Base-by-base conservation (phyloP, 495 filamentous ascomycete genomes). In the Penicillium atrosanguineum region DNA sequence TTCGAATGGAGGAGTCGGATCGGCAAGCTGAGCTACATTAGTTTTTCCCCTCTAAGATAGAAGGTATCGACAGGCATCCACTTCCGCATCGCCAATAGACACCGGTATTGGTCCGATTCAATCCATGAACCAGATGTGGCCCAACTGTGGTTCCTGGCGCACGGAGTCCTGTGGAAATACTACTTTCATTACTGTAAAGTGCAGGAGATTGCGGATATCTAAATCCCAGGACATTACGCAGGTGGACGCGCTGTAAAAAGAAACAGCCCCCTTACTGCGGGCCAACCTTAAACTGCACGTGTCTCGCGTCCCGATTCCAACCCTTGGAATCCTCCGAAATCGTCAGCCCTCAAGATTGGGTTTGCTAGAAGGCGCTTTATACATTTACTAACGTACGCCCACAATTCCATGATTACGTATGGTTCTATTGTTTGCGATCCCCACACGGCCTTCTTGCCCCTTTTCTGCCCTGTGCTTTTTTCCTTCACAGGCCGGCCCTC, bases 21-120 rank as follows among this genome's bases (percentile, higher is more conserved):
- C 31, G 31, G 11, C 31, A 12, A 34, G 31, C 31, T 34, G 9
- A 34, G 31, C 31, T 14, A 14, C 11, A 15, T 15, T 14, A 1
- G 31, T 1, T 34, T 31, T 31, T 31, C 11, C 28, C 7, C 28
- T 34, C 63, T 36, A 57, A 26, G 47, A n/a, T 18, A 64, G 64
- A 56, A 67, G 50, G 56, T 56, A 64, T 62, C 64, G 64, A 64
- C 64, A 64, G 61, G 58, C 53, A 67, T 56, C 54, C 56, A 57
- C 52, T 28, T 11, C 28, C 7, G 7, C 28, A 31, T 31, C 7
- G 7, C 11, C 28, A 8, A 12, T 1, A 12, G 7, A 34, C 31
- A 34, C 18, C n/a, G 3, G 39, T 26, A 29, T 19, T 21, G 25
- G 37, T 19, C 23, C 6, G 15, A 19, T 38, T 36, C 46, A 40